Conservation (phyloP, 805 yeast species). For the Cyberlindnera galapagoensis region DNA sequence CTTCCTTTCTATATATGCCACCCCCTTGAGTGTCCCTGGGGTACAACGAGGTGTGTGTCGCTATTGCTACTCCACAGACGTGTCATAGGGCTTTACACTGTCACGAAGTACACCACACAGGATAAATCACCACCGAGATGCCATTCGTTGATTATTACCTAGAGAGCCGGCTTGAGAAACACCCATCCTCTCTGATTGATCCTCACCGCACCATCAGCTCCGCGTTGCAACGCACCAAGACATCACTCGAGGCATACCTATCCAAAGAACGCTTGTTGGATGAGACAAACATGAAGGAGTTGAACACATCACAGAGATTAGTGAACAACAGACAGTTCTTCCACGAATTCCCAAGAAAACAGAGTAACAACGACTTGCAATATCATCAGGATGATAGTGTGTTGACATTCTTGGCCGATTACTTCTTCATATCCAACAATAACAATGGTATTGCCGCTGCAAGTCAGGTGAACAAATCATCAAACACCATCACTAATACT, state of each 20-base stretch:
- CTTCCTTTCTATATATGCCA: too few relatives aligned
- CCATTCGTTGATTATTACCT: slow-evolving; percentile 19
- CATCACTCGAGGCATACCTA: slow-evolving; percentile 1
- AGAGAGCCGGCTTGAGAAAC: slow-evolving; percentile 15
- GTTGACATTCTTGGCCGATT: slow-evolving; percentile 21
- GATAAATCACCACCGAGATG: too few relatives aligned
- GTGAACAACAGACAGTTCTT: slow-evolving; percentile 17
- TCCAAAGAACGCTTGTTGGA: slow-evolving; percentile 11
- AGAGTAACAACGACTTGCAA: slow-evolving; percentile 22
- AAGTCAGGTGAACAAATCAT: too few relatives aligned
- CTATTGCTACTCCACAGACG: too few relatives aligned
- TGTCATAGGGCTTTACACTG: too few relatives aligned
- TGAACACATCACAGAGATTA: slow-evolving; percentile 13
- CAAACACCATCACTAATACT: too few relatives aligned
- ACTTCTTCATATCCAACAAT: slow-evolving; percentile 16
- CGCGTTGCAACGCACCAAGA: background rate
- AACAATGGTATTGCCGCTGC: too few relatives aligned
- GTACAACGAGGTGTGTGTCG: too few relatives aligned
- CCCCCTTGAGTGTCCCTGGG: too few relatives aligned
- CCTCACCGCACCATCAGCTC: background rate
- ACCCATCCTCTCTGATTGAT: slow-evolving; percentile 6
- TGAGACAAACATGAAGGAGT: too few relatives aligned
- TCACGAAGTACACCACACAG: too few relatives aligned
- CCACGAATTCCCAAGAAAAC: slow-evolving; percentile 24
- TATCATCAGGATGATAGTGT: slow-evolving; percentile 24